Conservation (phyloP, 805 yeast species). For the Torulaspora franciscae region DNA sequence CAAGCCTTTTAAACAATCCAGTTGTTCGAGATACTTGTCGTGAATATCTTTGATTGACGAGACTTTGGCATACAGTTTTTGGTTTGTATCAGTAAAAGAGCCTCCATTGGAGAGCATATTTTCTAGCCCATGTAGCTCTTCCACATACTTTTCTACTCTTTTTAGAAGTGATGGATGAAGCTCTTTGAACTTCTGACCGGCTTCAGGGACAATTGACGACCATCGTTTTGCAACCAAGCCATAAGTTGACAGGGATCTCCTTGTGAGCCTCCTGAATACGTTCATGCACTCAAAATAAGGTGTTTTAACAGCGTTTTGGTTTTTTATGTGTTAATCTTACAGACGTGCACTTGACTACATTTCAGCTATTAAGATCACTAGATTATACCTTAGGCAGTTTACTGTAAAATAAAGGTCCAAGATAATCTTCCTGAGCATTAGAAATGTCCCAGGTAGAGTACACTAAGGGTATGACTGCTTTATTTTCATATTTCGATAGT, state of each 20-base stretch:
- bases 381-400: neutral
- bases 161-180: slow-evolving; percentile 50
- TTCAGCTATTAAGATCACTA: neutral
- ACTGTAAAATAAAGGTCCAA: neutral
- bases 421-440: neutral
- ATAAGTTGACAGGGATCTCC: neutral
- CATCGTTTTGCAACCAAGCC: slow-evolving; percentile 6
- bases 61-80: slow-evolving; percentile 46
- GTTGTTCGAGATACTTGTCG: slow-evolving; percentile 36
- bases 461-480: slow-evolving; percentile 20
- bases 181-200: slow-evolving; percentile 20
- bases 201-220: slow-evolving; percentile 10
- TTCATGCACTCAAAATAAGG: neutral
- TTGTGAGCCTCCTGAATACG: neutral
- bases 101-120: slow-evolving; percentile 40
- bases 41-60: slow-evolving; percentile 42
- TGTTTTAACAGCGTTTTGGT: neutral
- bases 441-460: slow-evolving; percentile 16
- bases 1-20: slow-evolving; percentile 35
- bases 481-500: too few relatives aligned
- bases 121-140: slow-evolving; percentile 43
- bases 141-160: slow-evolving; percentile 42
- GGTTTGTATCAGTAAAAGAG: slow-evolving; percentile 43
- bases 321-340: neutral
- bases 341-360: neutral